phyloP scores from a whole-genome alignment of 768 basidiomycete genomes.

The Cystofilobasidium macerans region DNA sequence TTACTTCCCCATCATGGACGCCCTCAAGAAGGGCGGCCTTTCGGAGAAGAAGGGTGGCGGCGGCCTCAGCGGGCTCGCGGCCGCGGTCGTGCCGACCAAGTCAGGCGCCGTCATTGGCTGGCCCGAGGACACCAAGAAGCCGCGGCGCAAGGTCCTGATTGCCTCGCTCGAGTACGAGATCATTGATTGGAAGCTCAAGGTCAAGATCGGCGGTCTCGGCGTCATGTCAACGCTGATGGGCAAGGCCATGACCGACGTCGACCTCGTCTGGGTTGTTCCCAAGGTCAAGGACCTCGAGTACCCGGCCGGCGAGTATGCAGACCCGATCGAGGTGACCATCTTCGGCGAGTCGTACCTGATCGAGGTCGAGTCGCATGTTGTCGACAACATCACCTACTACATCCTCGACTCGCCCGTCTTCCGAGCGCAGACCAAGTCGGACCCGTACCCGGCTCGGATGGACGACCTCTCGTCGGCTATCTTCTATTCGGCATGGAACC shows the following conservation, averaged over 20 bases:
- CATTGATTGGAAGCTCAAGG: constrained; percentile 93
- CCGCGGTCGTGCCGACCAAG: constrained; percentile 45
- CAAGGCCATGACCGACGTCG: constrained; percentile 94
- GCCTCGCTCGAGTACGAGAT: constrained; percentile 91
- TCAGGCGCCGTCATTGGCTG: constrained; percentile 55
- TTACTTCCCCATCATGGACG: constrained; percentile 80
- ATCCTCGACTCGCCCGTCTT: constrained; percentile 91
- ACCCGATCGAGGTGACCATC: constrained; percentile 91
- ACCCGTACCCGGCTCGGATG: constrained; percentile 94
- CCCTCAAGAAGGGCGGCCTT: constrained; percentile 45
- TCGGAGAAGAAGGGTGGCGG: constrained; percentile 30
- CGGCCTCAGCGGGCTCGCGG: no score
- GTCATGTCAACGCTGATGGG: constrained; percentile 98
- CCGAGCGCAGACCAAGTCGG: constrained; percentile 89
- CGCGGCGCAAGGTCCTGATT: constrained; percentile 75
- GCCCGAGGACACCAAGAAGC: constrained; percentile 83
- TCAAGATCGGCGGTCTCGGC: constrained; percentile 94
- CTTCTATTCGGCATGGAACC: constrained; percentile 97
- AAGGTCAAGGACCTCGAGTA: constrained; percentile 93
- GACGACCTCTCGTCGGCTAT: constrained; percentile 92
- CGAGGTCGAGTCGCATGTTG: constrained; percentile 81
- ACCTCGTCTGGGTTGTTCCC: constrained; percentile 83
- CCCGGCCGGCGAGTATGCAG: constrained; percentile 77
- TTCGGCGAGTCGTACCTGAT: constrained; percentile 92
- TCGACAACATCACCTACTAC: constrained; percentile 93